phyloP scores from a whole-genome alignment of 257 asterid genomes.

The Nicotiana paniculata region DNA sequence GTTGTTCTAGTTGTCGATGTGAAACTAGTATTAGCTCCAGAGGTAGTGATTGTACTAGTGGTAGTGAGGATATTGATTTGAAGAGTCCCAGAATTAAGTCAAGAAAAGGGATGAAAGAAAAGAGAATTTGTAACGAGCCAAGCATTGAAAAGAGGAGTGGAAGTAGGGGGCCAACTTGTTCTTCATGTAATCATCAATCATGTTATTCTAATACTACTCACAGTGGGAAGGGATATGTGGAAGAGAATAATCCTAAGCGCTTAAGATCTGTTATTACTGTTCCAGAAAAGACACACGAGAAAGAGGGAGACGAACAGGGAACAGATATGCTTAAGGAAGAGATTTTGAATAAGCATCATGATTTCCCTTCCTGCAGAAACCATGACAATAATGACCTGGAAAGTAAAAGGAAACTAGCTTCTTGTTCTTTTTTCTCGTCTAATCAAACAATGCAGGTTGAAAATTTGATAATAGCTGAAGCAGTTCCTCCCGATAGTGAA shows the following conservation, averaged over 20 bases:
- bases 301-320: slow-evolving; percentile 34
- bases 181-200: slow-evolving; percentile 18
- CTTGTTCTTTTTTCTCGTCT: slow-evolving; percentile 21
- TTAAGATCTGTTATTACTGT: slow-evolving; percentile 65
- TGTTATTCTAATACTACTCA: slow-evolving; percentile 19
- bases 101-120: slow-evolving; percentile 16
- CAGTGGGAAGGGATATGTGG: slow-evolving; percentile 24
- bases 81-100: slow-evolving; percentile 24
- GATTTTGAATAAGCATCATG: slow-evolving; percentile 43
- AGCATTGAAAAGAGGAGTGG: slow-evolving; percentile 16
- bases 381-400: slow-evolving; percentile 42
- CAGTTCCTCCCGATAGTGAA: not conserved
- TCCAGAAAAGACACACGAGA: slow-evolving; percentile 28
- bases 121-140: slow-evolving; percentile 10
- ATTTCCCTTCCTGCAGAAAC: slow-evolving; percentile 60
- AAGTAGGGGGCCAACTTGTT: slow-evolving; percentile 36
- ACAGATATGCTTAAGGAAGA: slow-evolving; percentile 49
- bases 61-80: slow-evolving; percentile 22
- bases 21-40: slow-evolving; percentile 32
- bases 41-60: slow-evolving; percentile 43
- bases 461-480: slow-evolving; percentile 22
- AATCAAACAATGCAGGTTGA: slow-evolving; percentile 20
- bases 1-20: slow-evolving; percentile 40
- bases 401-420: slow-evolving; percentile 23
- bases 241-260: slow-evolving; percentile 43